Evolutionary conservation across 352 stramenopile species (phyloP).

Genomic region (Pythium sp.): DNA sequence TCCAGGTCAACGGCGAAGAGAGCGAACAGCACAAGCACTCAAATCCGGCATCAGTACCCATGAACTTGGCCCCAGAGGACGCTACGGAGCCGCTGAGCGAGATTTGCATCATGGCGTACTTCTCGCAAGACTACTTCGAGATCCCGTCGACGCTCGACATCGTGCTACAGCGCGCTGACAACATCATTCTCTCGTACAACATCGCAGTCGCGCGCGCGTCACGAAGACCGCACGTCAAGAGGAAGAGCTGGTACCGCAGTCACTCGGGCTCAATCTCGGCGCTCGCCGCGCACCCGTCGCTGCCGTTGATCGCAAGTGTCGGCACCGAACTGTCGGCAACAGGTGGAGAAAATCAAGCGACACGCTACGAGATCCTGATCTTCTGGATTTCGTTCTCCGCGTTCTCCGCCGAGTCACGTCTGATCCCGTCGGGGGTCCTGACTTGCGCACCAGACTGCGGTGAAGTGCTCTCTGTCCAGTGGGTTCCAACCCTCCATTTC

Average conservation of each 20-base stretch:
- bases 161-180: conserved; percentile 67
- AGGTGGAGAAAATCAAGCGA: background rate
- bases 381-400: conserved; percentile 85
- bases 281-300: conserved; percentile 69
- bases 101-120: conserved; percentile 79
- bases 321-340: conserved; percentile 22
- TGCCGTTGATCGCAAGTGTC: conserved; percentile 72
- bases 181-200: conserved; percentile 76
- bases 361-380: conserved; percentile 66
- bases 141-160: conserved; percentile 74
- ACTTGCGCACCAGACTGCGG: conserved; percentile 40
- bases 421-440: conserved; percentile 77
- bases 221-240: conserved; percentile 46
- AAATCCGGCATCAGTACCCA: background rate
- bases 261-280: conserved; percentile 67
- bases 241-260: conserved; percentile 80
- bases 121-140: conserved; percentile 68
- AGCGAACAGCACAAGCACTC: background rate
- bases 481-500: conserved; percentile 79
- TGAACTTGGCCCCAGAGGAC: background rate
- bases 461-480: conserved; percentile 73
- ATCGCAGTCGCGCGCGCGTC: conserved; percentile 40
- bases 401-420: conserved; percentile 72
- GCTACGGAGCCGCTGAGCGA: conserved; percentile 41
- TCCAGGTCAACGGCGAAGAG: conserved; percentile 74